Conservation (phyloP, 192 early-diverging fungal genomes). For the Diversispora epigaea region DNA sequence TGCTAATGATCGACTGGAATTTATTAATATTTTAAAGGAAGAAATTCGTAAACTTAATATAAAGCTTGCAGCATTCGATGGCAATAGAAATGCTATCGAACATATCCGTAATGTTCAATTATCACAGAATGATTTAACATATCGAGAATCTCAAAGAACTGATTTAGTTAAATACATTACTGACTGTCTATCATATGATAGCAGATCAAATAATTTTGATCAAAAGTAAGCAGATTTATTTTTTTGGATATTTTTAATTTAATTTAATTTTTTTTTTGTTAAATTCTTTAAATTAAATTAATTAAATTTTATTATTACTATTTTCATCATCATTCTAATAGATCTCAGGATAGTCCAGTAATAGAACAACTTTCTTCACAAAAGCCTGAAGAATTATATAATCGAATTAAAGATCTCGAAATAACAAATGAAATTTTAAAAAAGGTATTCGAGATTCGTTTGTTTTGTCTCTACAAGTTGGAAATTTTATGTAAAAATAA, state of each 20-base stretch:
- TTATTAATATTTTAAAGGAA: constrained; percentile 51
- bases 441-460: neutral
- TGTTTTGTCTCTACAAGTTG: too few species aligned
- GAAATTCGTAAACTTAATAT: constrained; percentile 58
- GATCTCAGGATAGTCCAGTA: neutral
- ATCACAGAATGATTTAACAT: neutral
- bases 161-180: neutral
- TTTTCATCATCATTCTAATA: too few species aligned
- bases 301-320: too few species aligned
- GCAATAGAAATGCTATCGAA: constrained; percentile 53
- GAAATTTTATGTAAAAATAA: neutral
- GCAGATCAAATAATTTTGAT: neutral
- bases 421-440: neutral
- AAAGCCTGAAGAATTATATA: neutral
- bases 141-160: neutral
- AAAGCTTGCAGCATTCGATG: constrained; percentile 45
- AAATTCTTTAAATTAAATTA: neutral
- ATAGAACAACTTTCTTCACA: neutral
- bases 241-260: neutral
- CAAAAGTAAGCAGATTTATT: neutral
- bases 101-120: constrained; percentile 38
- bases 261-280: neutral
- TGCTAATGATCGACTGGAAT: constrained; percentile 25
- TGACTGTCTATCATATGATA: neutral
- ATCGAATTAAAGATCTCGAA: neutral